Evolutionary conservation across 805 yeast species (phyloP), one percentile per base, ranked within the genome.

Genomic region (Candida odintsovae): DNA sequence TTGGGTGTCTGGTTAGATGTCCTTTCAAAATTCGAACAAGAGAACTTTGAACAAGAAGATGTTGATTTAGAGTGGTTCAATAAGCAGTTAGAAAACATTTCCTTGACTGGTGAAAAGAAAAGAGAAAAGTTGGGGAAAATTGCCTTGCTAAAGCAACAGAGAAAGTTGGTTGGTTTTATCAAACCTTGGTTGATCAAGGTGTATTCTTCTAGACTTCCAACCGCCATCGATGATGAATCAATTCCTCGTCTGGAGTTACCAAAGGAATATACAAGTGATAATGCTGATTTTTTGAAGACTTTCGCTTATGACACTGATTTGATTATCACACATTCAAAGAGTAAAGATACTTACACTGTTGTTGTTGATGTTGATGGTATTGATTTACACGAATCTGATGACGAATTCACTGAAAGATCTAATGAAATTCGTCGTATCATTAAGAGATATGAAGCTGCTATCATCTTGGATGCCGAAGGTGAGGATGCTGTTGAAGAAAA

Each of bases 41-140:
- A 84, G 64, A 83, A 86, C 61, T 94, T 92, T 59, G 98, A 94
- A 66, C 82, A 76, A 52, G 81, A 82, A 44, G 87, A 85, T 51
- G 71, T 88, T 46, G 97, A 90, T 64, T 80, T 87, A 29, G 94
- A 86, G 51, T 90, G 97, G 97, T 88, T 89, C 66, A 89, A 89
- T 66, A 77, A 83, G 58, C 86, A 86, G 59, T 74, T 92, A 50
- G 95, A 86, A 54, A 83, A 83, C 58, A 80, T 86, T 47, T 84
- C 92, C 6, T 68, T 82, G 40, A 73, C 80, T 43, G 94, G 92
- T 57, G 86, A 80, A 55, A 78, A 72, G 65, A 83, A 76, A 63
- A 77, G 89, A 65, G 76, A 74, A 47, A 76, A 79, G 56, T 70
- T 72, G 41, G 90, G 92, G 4, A 83, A 81, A 54, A 67, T 83